phyloP scores from a whole-genome alignment of 805 yeast genomes.

The Candida verbasci region DNA sequence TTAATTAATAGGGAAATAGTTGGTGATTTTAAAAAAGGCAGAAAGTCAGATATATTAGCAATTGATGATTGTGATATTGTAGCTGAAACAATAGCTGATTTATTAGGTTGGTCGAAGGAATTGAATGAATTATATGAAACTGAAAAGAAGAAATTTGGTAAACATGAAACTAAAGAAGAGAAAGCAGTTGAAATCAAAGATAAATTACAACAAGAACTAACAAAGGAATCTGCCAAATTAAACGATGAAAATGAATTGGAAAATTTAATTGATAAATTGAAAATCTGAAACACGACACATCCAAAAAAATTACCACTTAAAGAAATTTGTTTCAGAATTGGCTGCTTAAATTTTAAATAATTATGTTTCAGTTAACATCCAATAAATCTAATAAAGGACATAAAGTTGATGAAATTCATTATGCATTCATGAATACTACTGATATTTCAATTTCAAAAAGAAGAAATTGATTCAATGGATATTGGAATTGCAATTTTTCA shows the following conservation, averaged over 20 bases:
- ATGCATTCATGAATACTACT: slow-evolving; percentile 4
- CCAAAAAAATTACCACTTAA: neutral
- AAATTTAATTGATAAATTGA: slow-evolving; percentile 6
- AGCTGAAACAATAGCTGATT: slow-evolving; percentile 47
- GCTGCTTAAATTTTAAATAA: slow-evolving; percentile 1
- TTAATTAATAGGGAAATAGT: slow-evolving; percentile 73
- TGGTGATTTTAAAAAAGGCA: slow-evolving; percentile 56
- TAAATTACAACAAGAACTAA: slow-evolving; percentile 8
- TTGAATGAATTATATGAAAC: slow-evolving; percentile 35
- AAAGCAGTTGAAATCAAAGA: slow-evolving; percentile 11
- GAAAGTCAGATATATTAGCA: slow-evolving; percentile 58
- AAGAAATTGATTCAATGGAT: slow-evolving; percentile 5
- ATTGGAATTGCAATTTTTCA: slow-evolving; percentile 5
- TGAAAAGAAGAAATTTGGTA: slow-evolving; percentile 11
- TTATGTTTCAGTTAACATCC: neutral
- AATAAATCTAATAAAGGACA: neutral
- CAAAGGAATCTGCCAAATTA: too few relatives aligned
- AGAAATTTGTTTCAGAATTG: too few relatives aligned
- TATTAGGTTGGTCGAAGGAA: slow-evolving; percentile 64
- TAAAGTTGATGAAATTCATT: neutral
- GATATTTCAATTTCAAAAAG: neutral
- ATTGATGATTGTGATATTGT: slow-evolving; percentile 66
- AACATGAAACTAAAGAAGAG: slow-evolving; percentile 10
- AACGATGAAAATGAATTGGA: too few relatives aligned
- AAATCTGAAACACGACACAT: neutral